A percentile compares a stretch with the other conserved stretches of the same genome.
Conservation (phyloP, 306 rosid species). For the Arachis hypogaea region DNA sequence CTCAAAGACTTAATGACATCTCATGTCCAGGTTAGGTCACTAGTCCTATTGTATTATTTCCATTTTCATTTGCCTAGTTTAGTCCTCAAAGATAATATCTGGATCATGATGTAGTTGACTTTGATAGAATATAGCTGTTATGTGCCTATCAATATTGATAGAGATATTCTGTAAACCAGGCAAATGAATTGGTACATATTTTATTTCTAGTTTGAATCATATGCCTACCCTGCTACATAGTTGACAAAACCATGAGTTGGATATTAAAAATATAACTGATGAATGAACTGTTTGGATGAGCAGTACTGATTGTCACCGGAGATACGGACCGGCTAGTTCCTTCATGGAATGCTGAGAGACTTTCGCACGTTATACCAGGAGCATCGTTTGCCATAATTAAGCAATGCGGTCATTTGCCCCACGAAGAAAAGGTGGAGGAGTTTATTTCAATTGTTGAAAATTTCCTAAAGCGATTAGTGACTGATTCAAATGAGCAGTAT, state of each 20-base stretch:
- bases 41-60: constrained; percentile 30
- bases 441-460: constrained; percentile 71
- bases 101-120: constrained; percentile 21
- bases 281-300: constrained; percentile 38
- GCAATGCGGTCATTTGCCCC: constrained; percentile 90
- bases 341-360: constrained; percentile 88
- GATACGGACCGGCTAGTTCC: constrained; percentile 82
- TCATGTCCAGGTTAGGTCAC: constrained; percentile 79
- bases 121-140: background rate
- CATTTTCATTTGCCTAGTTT: constrained; percentile 24
- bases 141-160: background rate
- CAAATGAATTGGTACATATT: constrained; percentile 23
- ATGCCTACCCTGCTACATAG: constrained; percentile 15
- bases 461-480: constrained; percentile 58
- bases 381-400: constrained; percentile 70
- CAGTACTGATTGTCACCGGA: constrained; percentile 90
- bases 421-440: constrained; percentile 86
- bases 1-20: constrained; percentile 73
- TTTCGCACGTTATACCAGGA: constrained; percentile 79
- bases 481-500: constrained; percentile 45
- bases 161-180: background rate
- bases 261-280: constrained; percentile 6
- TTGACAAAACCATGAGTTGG: constrained; percentile 22
- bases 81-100: constrained; percentile 8
- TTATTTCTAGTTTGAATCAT: constrained; percentile 26